These are phyloP conservation scores for Caloboletus firmus DNA, from an alignment of 1,284 basidiomycete genomes.

Conservation along the genomic window DNA sequence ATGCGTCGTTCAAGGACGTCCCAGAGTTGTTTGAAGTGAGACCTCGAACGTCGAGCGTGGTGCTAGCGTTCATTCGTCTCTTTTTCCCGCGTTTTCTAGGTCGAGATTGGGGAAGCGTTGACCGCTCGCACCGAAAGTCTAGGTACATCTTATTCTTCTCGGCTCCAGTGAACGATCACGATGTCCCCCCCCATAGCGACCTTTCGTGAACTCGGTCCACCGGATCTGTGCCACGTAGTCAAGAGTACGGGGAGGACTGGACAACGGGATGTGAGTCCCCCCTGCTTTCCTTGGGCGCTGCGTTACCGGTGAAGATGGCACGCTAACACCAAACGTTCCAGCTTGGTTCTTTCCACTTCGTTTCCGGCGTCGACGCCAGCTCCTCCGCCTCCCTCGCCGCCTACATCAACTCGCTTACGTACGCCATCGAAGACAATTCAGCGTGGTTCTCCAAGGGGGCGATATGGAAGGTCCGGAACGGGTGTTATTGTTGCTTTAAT, in stretches of 20 bases:
- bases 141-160: slow-evolving; percentile 49
- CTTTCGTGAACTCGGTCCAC: slow-evolving; percentile 95
- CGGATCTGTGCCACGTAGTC: slow-evolving; percentile 94
- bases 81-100: slow-evolving; percentile 46
- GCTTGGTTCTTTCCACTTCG: slow-evolving; percentile 87
- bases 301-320: not conserved
- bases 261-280: slow-evolving; percentile 76
- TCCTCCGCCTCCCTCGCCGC: slow-evolving; percentile 97
- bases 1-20: slow-evolving; percentile 63
- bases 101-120: slow-evolving; percentile 88
- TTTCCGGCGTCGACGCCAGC: slow-evolving; percentile 96
- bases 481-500: slow-evolving; percentile 98
- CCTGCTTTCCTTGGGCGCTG: too few species aligned
- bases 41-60: not conserved
- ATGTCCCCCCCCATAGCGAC: slow-evolving; percentile 54
- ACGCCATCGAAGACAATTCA: slow-evolving; percentile 87
- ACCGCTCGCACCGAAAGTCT: slow-evolving; percentile 90
- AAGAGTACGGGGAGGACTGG: slow-evolving; percentile 86
- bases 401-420: slow-evolving; percentile 97
- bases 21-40: slow-evolving; percentile 60
- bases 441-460: slow-evolving; percentile 91
- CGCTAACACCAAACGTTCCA: slow-evolving; percentile 32
- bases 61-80: slow-evolving; percentile 1
- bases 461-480: slow-evolving; percentile 91
- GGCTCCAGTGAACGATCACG: not conserved